These are phyloP conservation scores for Dendrobium huoshanense DNA, from an alignment of 106 monocot species.

Conservation along the genomic window DNA sequence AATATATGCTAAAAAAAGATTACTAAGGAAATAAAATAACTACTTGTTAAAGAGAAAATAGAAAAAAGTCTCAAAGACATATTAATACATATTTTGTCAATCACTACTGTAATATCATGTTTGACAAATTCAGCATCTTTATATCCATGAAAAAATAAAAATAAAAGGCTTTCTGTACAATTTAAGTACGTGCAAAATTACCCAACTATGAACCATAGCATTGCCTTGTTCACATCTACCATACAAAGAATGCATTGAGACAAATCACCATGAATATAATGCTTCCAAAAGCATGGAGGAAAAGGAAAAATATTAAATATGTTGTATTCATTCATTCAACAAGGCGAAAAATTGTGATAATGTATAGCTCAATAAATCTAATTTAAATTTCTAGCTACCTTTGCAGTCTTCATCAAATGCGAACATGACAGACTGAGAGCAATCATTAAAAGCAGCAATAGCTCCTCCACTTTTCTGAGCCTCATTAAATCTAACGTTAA, in stretches of 20 bases:
- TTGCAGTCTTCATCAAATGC: slow-evolving; percentile 72
- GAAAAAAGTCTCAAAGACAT: neutral
- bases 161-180: neutral
- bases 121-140: neutral
- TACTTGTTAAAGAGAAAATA: neutral
- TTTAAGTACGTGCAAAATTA: neutral
- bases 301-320: neutral
- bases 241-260: neutral
- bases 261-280: neutral
- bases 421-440: slow-evolving; percentile 46
- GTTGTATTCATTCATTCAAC: neutral
- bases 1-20: neutral
- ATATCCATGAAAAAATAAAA: neutral
- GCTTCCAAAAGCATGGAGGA: neutral
- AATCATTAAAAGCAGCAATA: slow-evolving; percentile 59
- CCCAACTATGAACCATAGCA: neutral
- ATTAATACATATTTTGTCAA: neutral
- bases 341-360: neutral
- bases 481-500: slow-evolving; percentile 67
- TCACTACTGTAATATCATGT: neutral
- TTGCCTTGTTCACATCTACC: neutral
- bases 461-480: slow-evolving; percentile 57
- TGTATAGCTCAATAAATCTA: neutral
- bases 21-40: neutral
- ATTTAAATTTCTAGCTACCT: slow-evolving; percentile 33